Evolutionary conservation across 2,329 filamentous ascomycete genomes (phyloP).

Genomic region (Hirsutella rhossiliensis): DNA sequence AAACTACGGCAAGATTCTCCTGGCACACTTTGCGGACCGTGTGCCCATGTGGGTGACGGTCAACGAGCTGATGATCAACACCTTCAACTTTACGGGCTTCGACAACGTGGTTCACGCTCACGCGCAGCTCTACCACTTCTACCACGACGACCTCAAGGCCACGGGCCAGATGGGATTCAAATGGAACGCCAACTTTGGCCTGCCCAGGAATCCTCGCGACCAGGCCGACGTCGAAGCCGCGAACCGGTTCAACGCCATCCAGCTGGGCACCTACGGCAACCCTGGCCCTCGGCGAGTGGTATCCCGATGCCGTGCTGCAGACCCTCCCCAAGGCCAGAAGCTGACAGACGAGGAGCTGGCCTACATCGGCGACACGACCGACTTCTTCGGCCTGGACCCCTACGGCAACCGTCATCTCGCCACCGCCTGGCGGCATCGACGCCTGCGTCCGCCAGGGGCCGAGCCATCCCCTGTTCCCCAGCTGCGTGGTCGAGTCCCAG

Average conservation of each 20-base stretch:
- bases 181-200: constrained; percentile 36
- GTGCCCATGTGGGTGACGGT: constrained; percentile 41
- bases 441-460: constrained; percentile 10
- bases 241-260: constrained; percentile 32
- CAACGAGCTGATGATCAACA: constrained; percentile 35
- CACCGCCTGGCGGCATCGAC: constrained; percentile 18
- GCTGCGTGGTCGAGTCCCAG: constrained; percentile 37
- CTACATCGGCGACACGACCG: constrained; percentile 36
- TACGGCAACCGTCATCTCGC: constrained; percentile 43
- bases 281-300: constrained; percentile 40
- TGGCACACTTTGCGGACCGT: constrained; percentile 37
- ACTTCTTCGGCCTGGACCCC: constrained; percentile 45
- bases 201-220: constrained; percentile 28
- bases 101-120: constrained; percentile 34
- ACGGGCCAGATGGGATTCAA: constrained; percentile 37
- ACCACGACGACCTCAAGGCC: constrained; percentile 39
- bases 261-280: constrained; percentile 37
- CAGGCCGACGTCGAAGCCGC: constrained; percentile 30
- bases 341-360: constrained; percentile 35
- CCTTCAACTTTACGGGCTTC: constrained; percentile 24
- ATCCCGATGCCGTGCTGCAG: constrained; percentile 32
- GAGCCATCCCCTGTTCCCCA: constrained; percentile 18
- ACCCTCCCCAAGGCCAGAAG: constrained; percentile 31
- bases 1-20: constrained; percentile 38
- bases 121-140: constrained; percentile 37